phyloP scores from a whole-genome alignment of 2,329 filamentous ascomycete species.

The Pleomassaria siparia region DNA sequence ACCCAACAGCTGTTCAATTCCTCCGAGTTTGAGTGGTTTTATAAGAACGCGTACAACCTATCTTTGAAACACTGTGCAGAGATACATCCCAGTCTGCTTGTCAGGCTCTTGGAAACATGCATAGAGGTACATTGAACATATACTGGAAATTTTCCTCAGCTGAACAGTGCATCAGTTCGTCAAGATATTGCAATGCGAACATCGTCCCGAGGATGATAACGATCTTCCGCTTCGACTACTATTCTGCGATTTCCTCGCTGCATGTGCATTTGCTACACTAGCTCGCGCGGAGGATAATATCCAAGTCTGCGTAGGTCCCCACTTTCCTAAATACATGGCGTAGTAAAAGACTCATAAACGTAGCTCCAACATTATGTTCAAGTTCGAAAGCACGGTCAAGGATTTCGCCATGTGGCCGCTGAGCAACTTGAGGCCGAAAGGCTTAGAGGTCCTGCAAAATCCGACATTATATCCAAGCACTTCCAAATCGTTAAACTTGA shows the following conservation, averaged over 20 bases:
- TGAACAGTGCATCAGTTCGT: constrained; percentile 41
- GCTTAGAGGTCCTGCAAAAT: constrained; percentile 47
- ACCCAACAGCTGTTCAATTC: constrained; percentile 55
- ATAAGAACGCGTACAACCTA: constrained; percentile 78
- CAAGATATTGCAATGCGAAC: constrained; percentile 35
- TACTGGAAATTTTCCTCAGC: not conserved
- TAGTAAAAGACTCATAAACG: constrained; percentile 42
- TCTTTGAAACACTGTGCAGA: constrained; percentile 63
- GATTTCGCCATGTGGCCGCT: constrained; percentile 56
- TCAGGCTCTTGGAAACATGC: constrained; percentile 57
- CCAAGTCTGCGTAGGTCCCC: constrained; percentile 40
- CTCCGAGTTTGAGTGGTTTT: constrained; percentile 80
- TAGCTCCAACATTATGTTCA: constrained; percentile 64
- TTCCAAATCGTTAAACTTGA: constrained; percentile 72
- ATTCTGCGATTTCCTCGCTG: constrained; percentile 69
- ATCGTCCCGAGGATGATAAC: constrained; percentile 26
- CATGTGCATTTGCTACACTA: constrained; percentile 49
- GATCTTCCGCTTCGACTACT: constrained; percentile 63
- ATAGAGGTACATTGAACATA: constrained; percentile 38
- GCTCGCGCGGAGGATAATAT: constrained; percentile 49
- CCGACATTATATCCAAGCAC: constrained; percentile 63
- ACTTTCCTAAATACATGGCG: not conserved
- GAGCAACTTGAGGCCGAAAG: constrained; percentile 37
- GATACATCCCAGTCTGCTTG: constrained; percentile 57
- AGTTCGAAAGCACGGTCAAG: constrained; percentile 61